Evolutionary conservation across 176 grass and related monocot genomes (phyloP).

Genomic region (Oryza longistaminata): DNA sequence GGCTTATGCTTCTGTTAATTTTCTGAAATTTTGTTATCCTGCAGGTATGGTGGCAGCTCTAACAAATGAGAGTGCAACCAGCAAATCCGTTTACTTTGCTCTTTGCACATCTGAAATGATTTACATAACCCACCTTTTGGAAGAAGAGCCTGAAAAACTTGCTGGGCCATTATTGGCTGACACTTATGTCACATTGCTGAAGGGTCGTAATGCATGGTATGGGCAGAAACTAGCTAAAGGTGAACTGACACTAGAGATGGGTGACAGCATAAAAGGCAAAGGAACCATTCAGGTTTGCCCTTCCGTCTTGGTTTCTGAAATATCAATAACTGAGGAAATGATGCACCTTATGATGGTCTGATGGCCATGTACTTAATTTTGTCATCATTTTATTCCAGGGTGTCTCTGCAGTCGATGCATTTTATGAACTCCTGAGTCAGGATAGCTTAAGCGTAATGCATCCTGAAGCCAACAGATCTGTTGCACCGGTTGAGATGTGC

Average conservation of each 20-base stretch:
- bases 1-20: conserved; percentile 19
- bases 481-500: conserved; percentile 92
- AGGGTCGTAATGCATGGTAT: conserved; percentile 98
- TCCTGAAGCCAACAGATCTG: conserved; percentile 81
- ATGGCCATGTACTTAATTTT: conserved; percentile 21
- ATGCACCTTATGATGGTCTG: neutral
- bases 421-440: conserved; percentile 97
- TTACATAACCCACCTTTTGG: conserved; percentile 95
- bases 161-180: conserved; percentile 93
- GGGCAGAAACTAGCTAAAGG: conserved; percentile 94
- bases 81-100: conserved; percentile 97
- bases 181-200: conserved; percentile 92
- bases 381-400: conserved; percentile 62
- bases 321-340: neutral
- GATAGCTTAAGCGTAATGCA: conserved; percentile 89
- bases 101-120: conserved; percentile 99
- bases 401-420: conserved; percentile 90
- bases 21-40: conserved; percentile 39
- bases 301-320: conserved; percentile 32
- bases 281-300: conserved; percentile 90
- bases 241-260: conserved; percentile 88
- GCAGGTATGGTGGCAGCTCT: conserved; percentile 92
- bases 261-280: conserved; percentile 98
- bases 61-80: conserved; percentile 97
- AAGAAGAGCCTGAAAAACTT: conserved; percentile 95